These are phyloP conservation scores for Boletus bicolor DNA, from an alignment of 768 basidiomycete species.

Conservation along the genomic window DNA sequence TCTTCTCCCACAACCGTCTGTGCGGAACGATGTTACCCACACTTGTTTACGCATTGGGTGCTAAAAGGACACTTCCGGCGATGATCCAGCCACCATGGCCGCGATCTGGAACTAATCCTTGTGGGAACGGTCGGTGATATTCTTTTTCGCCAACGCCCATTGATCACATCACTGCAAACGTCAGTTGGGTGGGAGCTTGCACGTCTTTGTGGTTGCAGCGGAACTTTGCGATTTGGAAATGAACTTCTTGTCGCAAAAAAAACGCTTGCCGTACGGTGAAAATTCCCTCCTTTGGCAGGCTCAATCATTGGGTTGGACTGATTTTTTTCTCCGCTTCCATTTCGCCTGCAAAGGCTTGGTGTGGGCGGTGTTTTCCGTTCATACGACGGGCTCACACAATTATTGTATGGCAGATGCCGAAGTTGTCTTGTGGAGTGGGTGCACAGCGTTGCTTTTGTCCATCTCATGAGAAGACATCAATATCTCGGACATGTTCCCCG, in stretches of 20 bases:
- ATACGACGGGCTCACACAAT: neutral
- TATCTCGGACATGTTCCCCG: neutral
- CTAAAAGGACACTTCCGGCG: neutral
- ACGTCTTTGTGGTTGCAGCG: constrained; percentile 2
- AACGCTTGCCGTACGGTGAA: neutral
- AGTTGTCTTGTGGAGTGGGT: neutral
- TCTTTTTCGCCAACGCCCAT: neutral
- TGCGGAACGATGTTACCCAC: neutral
- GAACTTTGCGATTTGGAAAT: constrained; percentile 3
- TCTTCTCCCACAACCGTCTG: neutral
- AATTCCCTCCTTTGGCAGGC: neutral
- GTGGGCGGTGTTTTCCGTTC: neutral
- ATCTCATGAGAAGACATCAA: constrained; percentile 1
- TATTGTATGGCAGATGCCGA: neutral
- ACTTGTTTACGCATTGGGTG: neutral
- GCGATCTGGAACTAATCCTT: neutral
- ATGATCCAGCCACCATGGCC: neutral
- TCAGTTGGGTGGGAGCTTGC: neutral
- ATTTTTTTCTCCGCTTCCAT: neutral
- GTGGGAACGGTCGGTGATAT: constrained; percentile 3
- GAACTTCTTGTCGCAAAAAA: neutral
- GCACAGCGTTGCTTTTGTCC: neutral
- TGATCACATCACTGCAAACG: neutral
- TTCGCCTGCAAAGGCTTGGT: neutral
- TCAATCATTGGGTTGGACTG: neutral